phyloP scores from a whole-genome alignment of 1,284 basidiomycete species.

The Grifola frondosa region DNA sequence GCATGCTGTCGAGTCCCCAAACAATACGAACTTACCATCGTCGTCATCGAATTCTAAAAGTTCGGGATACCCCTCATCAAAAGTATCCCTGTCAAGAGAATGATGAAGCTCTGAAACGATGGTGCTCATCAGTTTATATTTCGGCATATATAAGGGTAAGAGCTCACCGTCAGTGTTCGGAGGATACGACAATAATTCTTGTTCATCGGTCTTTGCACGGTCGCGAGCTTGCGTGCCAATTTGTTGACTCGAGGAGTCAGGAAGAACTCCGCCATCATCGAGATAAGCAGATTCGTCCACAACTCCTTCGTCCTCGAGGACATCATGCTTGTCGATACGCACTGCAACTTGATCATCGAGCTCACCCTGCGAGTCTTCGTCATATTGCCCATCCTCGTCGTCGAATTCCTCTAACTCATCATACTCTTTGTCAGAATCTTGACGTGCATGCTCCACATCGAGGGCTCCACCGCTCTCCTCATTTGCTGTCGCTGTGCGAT shows the following conservation, averaged over 20 bases:
- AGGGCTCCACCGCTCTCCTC: too few species aligned
- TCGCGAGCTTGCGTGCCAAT: too few species aligned
- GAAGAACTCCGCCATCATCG: too few species aligned
- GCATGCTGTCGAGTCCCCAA: background rate
- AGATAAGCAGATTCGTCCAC: slow-evolving; percentile 4
- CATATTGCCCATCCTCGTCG: slow-evolving; percentile 1
- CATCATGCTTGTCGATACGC: slow-evolving; percentile 26
- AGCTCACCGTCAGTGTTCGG: slow-evolving; percentile 3
- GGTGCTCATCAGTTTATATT: background rate
- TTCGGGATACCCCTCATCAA: background rate
- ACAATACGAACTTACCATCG: slow-evolving; percentile 2
- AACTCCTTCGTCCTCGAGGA: slow-evolving; percentile 32
- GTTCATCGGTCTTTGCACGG: background rate
- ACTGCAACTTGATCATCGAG: slow-evolving; percentile 26
- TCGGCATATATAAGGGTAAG: too few species aligned
- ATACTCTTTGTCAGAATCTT: too few species aligned
- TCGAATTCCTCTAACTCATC: background rate
- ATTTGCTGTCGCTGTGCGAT: too few species aligned
- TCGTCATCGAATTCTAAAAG: background rate
- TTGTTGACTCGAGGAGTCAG: too few species aligned
- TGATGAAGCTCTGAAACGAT: background rate
- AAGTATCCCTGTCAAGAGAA: background rate
- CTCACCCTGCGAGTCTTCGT: slow-evolving; percentile 27
- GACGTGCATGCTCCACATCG: too few species aligned
- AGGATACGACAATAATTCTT: slow-evolving; percentile 3